These are phyloP conservation scores for Debaryomyces sp. DNA, from an alignment of 1,139 yeast genomes.

Conservation along the genomic window DNA sequence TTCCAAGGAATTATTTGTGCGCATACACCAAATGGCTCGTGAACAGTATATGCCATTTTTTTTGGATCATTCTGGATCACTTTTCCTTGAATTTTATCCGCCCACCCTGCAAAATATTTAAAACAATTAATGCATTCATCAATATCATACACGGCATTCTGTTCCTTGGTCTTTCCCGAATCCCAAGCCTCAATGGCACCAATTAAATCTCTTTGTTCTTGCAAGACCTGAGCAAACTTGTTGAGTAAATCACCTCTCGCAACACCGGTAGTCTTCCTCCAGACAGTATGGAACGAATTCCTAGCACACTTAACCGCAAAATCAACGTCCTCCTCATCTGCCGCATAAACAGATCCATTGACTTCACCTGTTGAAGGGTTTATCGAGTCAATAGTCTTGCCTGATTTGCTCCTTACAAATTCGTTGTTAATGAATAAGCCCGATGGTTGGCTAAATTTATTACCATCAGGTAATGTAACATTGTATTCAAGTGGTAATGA, in stretches of 20 bases:
- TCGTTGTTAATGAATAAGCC: conserved; percentile 85
- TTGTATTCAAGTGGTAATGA: conserved; percentile 43
- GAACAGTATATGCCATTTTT: conserved; percentile 75
- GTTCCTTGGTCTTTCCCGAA: conserved; percentile 71
- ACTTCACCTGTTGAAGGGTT: conserved; percentile 71
- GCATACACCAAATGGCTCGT: conserved; percentile 82
- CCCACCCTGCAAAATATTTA: conserved; percentile 82
- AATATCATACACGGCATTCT: conserved; percentile 57
- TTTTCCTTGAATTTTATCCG: conserved; percentile 76
- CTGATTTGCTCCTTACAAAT: conserved; percentile 63
- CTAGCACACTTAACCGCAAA: conserved; percentile 76
- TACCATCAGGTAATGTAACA: conserved; percentile 59
- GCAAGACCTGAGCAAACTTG: conserved; percentile 65
- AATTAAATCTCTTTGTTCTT: conserved; percentile 56
- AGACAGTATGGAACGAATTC: conserved; percentile 58
- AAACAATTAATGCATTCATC: conserved; percentile 58
- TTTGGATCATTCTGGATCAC: conserved; percentile 66
- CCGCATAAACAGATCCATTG: conserved; percentile 69
- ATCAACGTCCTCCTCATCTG: conserved; percentile 70
- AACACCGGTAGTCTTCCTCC: conserved; percentile 49
- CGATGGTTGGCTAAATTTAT: conserved; percentile 61
- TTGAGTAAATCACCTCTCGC: conserved; percentile 56
- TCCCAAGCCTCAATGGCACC: conserved; percentile 78
- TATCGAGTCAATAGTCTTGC: conserved; percentile 62
- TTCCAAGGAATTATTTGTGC: conserved; percentile 77